Percentiles rank a stretch among this genome's conserved stretches.
These are phyloP conservation scores for Talaromyces trachyspermus DNA, from an alignment of 495 filamentous ascomycete species.

Conservation along the genomic window DNA sequence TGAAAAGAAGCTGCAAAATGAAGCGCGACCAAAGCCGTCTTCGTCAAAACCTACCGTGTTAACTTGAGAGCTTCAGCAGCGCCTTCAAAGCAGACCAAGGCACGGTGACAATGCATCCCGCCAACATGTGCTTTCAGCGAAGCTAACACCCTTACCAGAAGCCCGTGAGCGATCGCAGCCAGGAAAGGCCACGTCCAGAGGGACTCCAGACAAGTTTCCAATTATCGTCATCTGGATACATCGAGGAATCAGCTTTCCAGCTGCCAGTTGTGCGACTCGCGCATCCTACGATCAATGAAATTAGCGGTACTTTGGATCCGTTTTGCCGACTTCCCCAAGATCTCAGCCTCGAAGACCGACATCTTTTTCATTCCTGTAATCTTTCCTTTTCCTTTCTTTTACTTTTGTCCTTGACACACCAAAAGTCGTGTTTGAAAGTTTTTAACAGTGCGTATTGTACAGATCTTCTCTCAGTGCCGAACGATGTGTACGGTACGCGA, in stretches of 20 bases:
- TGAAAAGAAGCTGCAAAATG: background rate
- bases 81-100: constrained; percentile 1
- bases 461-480: background rate
- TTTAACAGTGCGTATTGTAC: too few relatives aligned
- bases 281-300: background rate
- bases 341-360: background rate
- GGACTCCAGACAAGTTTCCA: background rate
- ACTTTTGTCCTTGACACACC: too few relatives aligned
- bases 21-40: background rate
- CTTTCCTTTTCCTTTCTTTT: too few relatives aligned
- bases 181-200: background rate
- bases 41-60: background rate
- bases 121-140: too few relatives aligned
- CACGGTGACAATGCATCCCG: background rate
- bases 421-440: too few relatives aligned
- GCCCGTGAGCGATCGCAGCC: background rate
- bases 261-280: background rate
- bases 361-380: background rate
- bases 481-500: constrained; percentile 1
- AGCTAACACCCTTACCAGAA: too few relatives aligned
- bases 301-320: background rate
- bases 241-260: background rate
- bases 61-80: background rate
- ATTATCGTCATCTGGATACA: background rate
- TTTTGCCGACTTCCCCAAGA: background rate